Conservation (phyloP, 169 alveolate genomes). For the Eimeria nieschulzi region DNA sequence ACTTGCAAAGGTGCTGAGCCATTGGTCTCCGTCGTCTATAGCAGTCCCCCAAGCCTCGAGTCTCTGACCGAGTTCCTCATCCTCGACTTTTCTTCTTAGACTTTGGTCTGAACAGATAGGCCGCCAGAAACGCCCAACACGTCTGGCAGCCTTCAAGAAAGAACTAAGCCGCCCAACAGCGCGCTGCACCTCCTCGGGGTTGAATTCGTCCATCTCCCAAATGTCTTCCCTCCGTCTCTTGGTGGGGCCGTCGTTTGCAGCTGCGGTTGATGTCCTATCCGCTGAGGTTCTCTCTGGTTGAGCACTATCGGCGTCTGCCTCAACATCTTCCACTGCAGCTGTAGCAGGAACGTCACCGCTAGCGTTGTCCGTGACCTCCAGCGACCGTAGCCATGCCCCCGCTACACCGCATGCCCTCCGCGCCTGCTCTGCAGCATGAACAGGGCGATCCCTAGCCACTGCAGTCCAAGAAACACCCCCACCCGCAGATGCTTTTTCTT, state of each 20-base stretch:
- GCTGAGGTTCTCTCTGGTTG: neutral
- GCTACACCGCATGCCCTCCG: constrained; percentile 69
- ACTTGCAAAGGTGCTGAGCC: constrained; percentile 67
- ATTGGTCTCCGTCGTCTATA: constrained; percentile 55
- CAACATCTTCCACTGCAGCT: neutral
- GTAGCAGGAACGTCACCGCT: neutral
- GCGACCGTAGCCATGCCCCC: constrained; percentile 56
- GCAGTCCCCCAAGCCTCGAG: constrained; percentile 54
- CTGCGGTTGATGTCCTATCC: too few relatives aligned
- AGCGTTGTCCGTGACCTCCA: constrained; percentile 11
- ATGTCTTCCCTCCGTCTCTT: constrained; percentile 57
- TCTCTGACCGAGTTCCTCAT: neutral
- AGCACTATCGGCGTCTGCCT: neutral
- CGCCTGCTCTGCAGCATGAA: constrained; percentile 57
- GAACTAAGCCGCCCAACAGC: constrained; percentile 60
- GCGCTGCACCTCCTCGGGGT: constrained; percentile 44
- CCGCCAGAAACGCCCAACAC: constrained; percentile 39
- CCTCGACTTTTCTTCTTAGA: neutral
- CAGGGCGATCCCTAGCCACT: constrained; percentile 18
- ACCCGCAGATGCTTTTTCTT: neutral
- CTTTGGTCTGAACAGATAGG: neutral
- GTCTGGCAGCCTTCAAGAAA: constrained; percentile 56
- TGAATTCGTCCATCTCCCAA: constrained; percentile 63
- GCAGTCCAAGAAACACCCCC: constrained; percentile 10
- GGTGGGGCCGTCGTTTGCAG: neutral